Evolutionary conservation across 176 grass and related monocot genomes (phyloP), one percentile per base, ranked within the genome.

Genomic region (Avena insularis): DNA sequence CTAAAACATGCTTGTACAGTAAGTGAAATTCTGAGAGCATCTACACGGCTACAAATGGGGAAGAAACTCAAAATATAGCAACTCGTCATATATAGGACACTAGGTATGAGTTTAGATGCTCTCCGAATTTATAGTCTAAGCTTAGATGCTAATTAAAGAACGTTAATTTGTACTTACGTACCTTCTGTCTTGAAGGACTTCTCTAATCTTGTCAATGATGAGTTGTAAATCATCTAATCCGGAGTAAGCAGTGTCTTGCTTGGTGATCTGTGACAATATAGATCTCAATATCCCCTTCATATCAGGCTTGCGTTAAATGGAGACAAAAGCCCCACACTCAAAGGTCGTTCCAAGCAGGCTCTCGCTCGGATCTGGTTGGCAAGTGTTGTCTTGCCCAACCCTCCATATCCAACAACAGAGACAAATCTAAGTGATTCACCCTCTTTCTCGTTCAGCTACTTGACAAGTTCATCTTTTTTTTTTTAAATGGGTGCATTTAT

Each of bases 281-380:
- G 71, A 74, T 74, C n/a, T 74, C 27, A 74, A 50, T 50, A 74
- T 74, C 12, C 12, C 45, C 71, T 74, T 74, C n/a, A 74, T 74
- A n/a, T 27, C 71, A 74, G 71, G 71, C 71, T 74, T 74, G 45
- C 71, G 71, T 49, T 45, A 74, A 74, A 74, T 49, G 0, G 71
- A 74, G 12, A 74, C 71, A 48, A 74, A 74, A 49, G 71, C 71
- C n/a, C 45, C 45, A 8, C 71, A 74, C 5, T 49, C 71, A 8
- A 74, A 74, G 20, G 10, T 14, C 0, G 11, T 12, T 49, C n/a
- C 71, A 25, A 74, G 38, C 38, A 40, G 71, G 20, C 4, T 40
- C 25, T 74, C 20, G 12, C 5, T n/a, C 45, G 43, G 45, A 74
- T 74, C 43, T 74, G 71, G 45, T 48, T 74, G 11, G 71, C 71